phyloP scores from a whole-genome alignment of 306 rosid genomes.

The Biancaea sappan region DNA sequence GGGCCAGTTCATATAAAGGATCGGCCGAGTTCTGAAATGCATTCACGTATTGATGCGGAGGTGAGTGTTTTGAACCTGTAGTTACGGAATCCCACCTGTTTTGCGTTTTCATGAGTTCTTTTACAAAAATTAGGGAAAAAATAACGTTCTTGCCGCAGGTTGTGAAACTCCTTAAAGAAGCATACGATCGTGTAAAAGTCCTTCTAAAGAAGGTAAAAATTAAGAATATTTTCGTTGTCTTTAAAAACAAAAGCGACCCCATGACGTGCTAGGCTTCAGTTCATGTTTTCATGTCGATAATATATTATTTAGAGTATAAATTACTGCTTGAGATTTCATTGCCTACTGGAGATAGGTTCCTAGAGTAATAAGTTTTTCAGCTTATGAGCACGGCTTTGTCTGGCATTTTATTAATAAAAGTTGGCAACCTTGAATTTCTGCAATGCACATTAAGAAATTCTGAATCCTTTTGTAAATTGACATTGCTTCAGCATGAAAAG shows the following conservation, averaged over 20 bases:
- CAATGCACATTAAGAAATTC: background rate
- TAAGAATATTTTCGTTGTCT: too few relatives aligned
- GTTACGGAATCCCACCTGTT: background rate
- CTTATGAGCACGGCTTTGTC: background rate
- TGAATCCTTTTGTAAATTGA: slow-evolving; percentile 2
- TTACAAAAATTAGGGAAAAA: background rate
- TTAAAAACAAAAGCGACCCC: background rate
- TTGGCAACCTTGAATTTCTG: background rate
- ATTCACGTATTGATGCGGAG: slow-evolving; percentile 93
- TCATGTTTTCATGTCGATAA: background rate
- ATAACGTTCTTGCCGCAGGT: slow-evolving; percentile 53
- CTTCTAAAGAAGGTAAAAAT: slow-evolving; percentile 70
- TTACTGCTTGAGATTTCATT: background rate
- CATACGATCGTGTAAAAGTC: slow-evolving; percentile 87
- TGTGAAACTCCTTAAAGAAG: slow-evolving; percentile 85
- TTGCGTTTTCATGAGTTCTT: background rate
- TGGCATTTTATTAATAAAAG: background rate
- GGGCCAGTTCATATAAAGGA: slow-evolving; percentile 90
- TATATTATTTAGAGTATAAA: background rate
- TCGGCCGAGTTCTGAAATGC: slow-evolving; percentile 88
- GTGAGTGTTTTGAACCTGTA: slow-evolving; percentile 48
- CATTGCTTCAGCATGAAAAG: slow-evolving; percentile 53
- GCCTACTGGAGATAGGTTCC: background rate
- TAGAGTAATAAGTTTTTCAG: background rate
- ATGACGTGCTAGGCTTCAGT: background rate